Conservation (phyloP, 768 basidiomycete species). For the Lactarius tabidus region DNA sequence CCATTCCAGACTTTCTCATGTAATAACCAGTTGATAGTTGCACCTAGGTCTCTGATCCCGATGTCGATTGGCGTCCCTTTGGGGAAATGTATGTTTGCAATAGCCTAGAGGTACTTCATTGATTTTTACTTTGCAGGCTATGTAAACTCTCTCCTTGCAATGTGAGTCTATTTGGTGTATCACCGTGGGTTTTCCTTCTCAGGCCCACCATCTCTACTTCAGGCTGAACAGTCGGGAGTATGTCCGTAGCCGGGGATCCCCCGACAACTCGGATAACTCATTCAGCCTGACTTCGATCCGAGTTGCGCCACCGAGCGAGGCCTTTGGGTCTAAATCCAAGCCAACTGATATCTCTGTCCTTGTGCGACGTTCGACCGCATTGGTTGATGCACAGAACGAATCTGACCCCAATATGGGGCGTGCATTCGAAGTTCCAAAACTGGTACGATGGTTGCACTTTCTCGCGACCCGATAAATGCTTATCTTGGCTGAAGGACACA, state of each 20-base stretch:
- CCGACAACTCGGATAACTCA: not conserved
- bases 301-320: not conserved
- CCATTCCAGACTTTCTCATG: not conserved
- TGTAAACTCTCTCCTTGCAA: not conserved
- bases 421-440: not conserved
- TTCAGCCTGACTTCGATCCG: not conserved
- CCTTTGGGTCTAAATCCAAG: no score
- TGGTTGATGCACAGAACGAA: not conserved
- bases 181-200: not conserved
- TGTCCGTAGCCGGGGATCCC: not conserved
- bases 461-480: not conserved
- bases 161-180: not conserved
- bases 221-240: not conserved
- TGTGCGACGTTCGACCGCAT: not conserved
- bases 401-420: not conserved
- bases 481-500: not conserved
- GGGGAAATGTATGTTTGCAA: not conserved
- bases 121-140: not conserved
- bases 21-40: constrained; percentile 26
- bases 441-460: not conserved
- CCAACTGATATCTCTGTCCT: no score
- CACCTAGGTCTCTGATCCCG: constrained; percentile 47
- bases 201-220: not conserved
- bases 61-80: constrained; percentile 36
- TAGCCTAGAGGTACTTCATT: not conserved